These are phyloP conservation scores for Periconia digitata DNA, from an alignment of 2,329 filamentous ascomycete genomes.

Conservation along the genomic window DNA sequence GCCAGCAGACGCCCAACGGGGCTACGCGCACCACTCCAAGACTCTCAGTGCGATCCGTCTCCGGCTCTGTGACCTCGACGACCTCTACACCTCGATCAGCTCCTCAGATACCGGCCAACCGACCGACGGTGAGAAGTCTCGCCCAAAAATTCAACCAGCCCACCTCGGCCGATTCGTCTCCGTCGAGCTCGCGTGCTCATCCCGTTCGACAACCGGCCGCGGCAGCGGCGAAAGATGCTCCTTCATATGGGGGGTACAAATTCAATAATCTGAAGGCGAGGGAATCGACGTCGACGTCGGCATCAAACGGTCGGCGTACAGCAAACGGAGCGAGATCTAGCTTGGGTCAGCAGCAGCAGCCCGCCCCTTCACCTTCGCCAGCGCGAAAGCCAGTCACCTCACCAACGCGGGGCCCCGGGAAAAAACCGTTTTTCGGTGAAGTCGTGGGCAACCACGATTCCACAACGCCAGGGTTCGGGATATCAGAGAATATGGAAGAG, in stretches of 20 bases:
- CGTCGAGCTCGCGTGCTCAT: slow-evolving; percentile 17
- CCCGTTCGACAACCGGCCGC: slow-evolving; percentile 21
- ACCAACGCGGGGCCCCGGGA: slow-evolving; percentile 25
- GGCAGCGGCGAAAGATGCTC: background rate
- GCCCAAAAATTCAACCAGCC: slow-evolving; percentile 42
- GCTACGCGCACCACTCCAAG: slow-evolving; percentile 26
- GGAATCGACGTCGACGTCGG: slow-evolving; percentile 21
- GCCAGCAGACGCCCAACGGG: slow-evolving; percentile 30
- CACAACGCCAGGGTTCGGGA: slow-evolving; percentile 36
- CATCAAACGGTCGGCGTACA: slow-evolving; percentile 24
- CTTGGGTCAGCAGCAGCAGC: slow-evolving; percentile 22
- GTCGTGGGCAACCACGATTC: slow-evolving; percentile 36
- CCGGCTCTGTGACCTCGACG: slow-evolving; percentile 31
- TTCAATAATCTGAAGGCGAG: slow-evolving; percentile 41
- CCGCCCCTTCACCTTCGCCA: no score
- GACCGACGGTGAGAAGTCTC: slow-evolving; percentile 40
- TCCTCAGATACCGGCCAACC: slow-evolving; percentile 23
- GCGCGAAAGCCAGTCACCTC: no score
- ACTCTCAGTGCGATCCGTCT: slow-evolving; percentile 29
- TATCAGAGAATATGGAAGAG: slow-evolving; percentile 24
- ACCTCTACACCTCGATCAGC: slow-evolving; percentile 16
- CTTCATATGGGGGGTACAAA: slow-evolving; percentile 35
- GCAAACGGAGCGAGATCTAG: slow-evolving; percentile 29
- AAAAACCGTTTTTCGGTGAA: slow-evolving; percentile 41
- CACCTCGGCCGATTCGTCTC: slow-evolving; percentile 29